A percentile compares a stretch with the other conserved stretches of the same genome.
Evolutionary conservation across 805 yeast genomes (phyloP).

Genomic region (Ogataea trehalophila): DNA sequence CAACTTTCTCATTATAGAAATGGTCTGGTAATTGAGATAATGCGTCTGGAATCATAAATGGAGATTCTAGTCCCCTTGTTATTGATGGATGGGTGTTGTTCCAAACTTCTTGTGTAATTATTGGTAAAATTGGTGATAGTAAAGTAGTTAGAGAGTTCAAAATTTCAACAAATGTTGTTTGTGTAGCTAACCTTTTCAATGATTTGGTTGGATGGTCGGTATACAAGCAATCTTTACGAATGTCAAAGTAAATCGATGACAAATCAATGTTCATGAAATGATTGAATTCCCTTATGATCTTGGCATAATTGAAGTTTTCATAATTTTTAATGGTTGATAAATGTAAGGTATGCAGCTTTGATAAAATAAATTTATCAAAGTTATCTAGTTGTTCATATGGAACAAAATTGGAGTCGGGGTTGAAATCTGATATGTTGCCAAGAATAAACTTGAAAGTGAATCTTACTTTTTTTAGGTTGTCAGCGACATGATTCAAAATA

Average conservation of each 20-base stretch:
- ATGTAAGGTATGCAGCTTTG: slow-evolving; percentile 47
- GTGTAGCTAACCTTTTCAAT: slow-evolving; percentile 48
- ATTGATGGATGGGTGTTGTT: slow-evolving; percentile 39
- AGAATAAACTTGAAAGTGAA: slow-evolving; percentile 75
- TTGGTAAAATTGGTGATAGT: slow-evolving; percentile 77
- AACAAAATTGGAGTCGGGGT: slow-evolving; percentile 25
- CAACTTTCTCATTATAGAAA: slow-evolving; percentile 34
- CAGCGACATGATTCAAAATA: slow-evolving; percentile 70
- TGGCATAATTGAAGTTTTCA: slow-evolving; percentile 57
- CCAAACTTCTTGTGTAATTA: slow-evolving; percentile 88
- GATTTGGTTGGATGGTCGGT: slow-evolving; percentile 49
- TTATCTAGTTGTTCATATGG: slow-evolving; percentile 34
- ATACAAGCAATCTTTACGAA: slow-evolving; percentile 80
- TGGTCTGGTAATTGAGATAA: slow-evolving; percentile 34
- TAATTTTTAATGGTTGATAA: slow-evolving; percentile 40
- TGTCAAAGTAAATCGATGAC: slow-evolving; percentile 82
- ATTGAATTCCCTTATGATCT: slow-evolving; percentile 62
- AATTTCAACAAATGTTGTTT: slow-evolving; percentile 60
- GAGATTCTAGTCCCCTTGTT: slow-evolving; percentile 32
- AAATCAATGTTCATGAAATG: slow-evolving; percentile 69
- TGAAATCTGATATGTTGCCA: slow-evolving; percentile 58
- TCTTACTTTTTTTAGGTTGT: slow-evolving; percentile 74
- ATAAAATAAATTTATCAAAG: slow-evolving; percentile 61
- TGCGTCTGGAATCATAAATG: slow-evolving; percentile 37
- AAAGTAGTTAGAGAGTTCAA: slow-evolving; percentile 59